phyloP scores from a whole-genome alignment of 2,329 filamentous ascomycete genomes.

The Apiospora sp. region DNA sequence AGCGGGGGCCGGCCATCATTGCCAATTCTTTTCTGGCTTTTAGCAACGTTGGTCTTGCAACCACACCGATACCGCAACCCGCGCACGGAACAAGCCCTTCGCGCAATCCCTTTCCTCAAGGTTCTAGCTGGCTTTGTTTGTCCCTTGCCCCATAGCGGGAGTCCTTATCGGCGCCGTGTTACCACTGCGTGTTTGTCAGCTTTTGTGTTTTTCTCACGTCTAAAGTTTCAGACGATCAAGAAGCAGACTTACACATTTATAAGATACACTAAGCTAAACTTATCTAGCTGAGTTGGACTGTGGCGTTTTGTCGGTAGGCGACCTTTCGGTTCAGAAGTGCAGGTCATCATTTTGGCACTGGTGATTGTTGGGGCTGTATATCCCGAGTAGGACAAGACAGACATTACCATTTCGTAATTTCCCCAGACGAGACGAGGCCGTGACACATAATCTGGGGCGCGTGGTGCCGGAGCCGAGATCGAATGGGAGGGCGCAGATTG shows the following conservation, averaged over 20 bases:
- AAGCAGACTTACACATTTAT: not conserved
- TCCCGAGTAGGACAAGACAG: not conserved
- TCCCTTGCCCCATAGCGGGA: not conserved
- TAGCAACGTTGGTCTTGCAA: no score
- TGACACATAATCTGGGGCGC: slow-evolving; percentile 3
- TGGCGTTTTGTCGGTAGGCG: not conserved
- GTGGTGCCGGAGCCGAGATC: slow-evolving; percentile 2
- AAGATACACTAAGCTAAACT: not conserved
- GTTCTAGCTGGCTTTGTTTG: not conserved
- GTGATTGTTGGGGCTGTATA: not conserved
- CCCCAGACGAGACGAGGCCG: not conserved
- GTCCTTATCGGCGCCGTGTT: not conserved
- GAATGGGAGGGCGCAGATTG: not conserved
- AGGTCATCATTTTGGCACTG: not conserved
- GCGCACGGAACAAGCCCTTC: not conserved
- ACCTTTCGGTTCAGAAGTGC: no score
- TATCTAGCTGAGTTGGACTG: not conserved
- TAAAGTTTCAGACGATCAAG: not conserved
- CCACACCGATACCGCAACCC: slow-evolving; percentile 11
- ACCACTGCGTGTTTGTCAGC: not conserved
- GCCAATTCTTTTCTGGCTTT: not conserved
- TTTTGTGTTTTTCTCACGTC: not conserved
- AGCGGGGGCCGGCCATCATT: not conserved
- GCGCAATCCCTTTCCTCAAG: not conserved
- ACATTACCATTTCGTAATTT: not conserved